These are phyloP conservation scores for Saccharomyces pastorianus DNA, from an alignment of 1,139 yeast species.

Conservation along the genomic window DNA sequence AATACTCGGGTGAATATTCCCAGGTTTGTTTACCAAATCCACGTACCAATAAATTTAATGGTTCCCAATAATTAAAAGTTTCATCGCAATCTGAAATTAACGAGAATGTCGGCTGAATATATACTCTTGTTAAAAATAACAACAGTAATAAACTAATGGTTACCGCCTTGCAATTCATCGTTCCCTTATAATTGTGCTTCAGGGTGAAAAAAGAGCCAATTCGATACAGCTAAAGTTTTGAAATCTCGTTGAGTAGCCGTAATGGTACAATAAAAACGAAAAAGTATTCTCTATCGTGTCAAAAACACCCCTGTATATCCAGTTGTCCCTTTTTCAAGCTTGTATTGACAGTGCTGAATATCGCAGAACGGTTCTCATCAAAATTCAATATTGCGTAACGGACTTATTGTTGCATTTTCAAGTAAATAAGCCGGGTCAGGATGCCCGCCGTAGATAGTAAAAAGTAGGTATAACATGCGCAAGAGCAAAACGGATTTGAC, in stretches of 20 bases:
- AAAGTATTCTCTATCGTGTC: background rate
- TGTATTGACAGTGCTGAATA: background rate
- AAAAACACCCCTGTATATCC: background rate
- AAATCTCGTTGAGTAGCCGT: background rate
- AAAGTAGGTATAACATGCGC: background rate
- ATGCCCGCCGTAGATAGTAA: background rate
- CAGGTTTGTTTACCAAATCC: slow-evolving; percentile 91
- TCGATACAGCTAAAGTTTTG: background rate
- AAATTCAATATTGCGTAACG: slow-evolving; percentile 1
- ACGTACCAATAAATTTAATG: slow-evolving; percentile 67
- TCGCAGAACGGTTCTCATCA: background rate
- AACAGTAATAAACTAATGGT: slow-evolving; percentile 9
- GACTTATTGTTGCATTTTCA: background rate
- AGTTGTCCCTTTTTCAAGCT: background rate
- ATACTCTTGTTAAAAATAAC: slow-evolving; percentile 18
- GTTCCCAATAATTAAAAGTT: slow-evolving; percentile 89
- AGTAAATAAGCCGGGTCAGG: background rate
- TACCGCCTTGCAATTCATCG: background rate
- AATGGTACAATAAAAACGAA: background rate
- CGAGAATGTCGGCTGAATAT: slow-evolving; percentile 28
- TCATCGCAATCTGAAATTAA: slow-evolving; percentile 78
- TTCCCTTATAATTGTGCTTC: background rate
- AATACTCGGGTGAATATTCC: slow-evolving; percentile 90
- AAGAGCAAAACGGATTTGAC: background rate
- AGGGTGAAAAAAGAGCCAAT: background rate